Evolutionary conservation across 129 eudicot genomes (phyloP).

Genomic region (Flaveria ramosissima): DNA sequence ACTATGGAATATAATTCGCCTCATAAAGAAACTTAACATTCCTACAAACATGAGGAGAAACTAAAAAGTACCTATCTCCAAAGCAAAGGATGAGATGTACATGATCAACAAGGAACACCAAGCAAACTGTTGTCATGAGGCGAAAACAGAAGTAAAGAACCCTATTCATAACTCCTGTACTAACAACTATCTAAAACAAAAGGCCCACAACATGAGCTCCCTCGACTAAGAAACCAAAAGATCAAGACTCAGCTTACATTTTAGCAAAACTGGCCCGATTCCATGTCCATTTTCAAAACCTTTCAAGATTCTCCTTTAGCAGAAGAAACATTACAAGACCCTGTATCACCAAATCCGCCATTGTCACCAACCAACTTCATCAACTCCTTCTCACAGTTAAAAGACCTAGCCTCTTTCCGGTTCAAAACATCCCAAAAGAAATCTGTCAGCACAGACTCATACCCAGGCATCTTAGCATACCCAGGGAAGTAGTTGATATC

Average conservation of each 20-base stretch:
- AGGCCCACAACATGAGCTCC: constrained; percentile 25
- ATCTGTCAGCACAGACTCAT: constrained; percentile 58
- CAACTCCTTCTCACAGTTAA: constrained; percentile 33
- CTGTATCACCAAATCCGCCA: constrained; percentile 38
- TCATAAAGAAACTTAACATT: constrained; percentile 35
- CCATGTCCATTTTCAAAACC: constrained; percentile 10
- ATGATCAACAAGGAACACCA: constrained; percentile 52
- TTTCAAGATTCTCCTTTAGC: constrained; percentile 22
- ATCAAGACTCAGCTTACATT: constrained; percentile 27
- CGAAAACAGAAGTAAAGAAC: constrained; percentile 36
- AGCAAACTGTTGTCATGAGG: constrained; percentile 34
- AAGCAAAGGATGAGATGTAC: constrained; percentile 54
- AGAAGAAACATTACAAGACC: constrained; percentile 41
- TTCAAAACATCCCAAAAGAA: constrained; percentile 62
- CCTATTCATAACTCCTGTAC: constrained; percentile 62
- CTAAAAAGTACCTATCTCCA: constrained; percentile 48
- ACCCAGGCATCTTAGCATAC: constrained; percentile 70
- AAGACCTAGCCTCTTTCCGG: constrained; percentile 38
- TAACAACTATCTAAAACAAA: constrained; percentile 43
- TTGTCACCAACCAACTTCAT: constrained; percentile 47
- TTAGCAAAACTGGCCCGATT: constrained; percentile 25
- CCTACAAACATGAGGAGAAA: constrained; percentile 39
- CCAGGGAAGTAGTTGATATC: constrained; percentile 84
- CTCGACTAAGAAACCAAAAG: constrained; percentile 26
- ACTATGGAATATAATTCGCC: constrained; percentile 44